Evolutionary conservation across 2,329 filamentous ascomycete genomes (phyloP).

Genomic region (Colletotrichum sp.): DNA sequence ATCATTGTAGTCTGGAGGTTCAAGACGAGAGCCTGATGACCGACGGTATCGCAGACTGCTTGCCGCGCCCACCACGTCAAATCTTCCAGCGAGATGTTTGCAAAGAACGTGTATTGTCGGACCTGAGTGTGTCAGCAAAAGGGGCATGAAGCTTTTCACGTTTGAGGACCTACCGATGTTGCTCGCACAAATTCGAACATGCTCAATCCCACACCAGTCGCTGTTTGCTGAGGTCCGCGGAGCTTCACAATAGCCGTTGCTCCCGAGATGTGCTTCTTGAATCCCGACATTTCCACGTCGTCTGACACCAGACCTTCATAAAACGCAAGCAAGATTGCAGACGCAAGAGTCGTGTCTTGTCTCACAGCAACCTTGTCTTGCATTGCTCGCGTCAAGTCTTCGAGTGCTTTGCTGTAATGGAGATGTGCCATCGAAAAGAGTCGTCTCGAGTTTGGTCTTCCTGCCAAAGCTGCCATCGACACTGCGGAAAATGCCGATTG

Average conservation of each 20-base stretch:
- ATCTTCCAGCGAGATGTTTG: slow-evolving; percentile 23
- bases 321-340: slow-evolving; percentile 26
- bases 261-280: slow-evolving; percentile 26
- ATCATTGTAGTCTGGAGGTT: slow-evolving; percentile 28
- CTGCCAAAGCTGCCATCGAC: slow-evolving; percentile 26
- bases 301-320: slow-evolving; percentile 26
- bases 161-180: slow-evolving; percentile 20
- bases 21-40: slow-evolving; percentile 26
- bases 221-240: slow-evolving; percentile 19
- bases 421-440: slow-evolving; percentile 23
- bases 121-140: slow-evolving; percentile 7
- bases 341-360: slow-evolving; percentile 24
- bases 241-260: slow-evolving; percentile 25
- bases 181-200: slow-evolving; percentile 30
- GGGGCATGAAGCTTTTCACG: not conserved
- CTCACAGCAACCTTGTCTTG: slow-evolving; percentile 21
- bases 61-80: slow-evolving; percentile 27
- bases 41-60: slow-evolving; percentile 22
- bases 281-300: slow-evolving; percentile 20
- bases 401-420: slow-evolving; percentile 26
- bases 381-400: slow-evolving; percentile 24
- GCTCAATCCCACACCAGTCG: slow-evolving; percentile 22
- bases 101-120: slow-evolving; percentile 27
- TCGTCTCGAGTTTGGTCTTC: slow-evolving; percentile 24
- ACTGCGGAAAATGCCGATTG: slow-evolving; percentile 26